Evolutionary conservation across 2,329 filamentous ascomycete genomes (phyloP).

Genomic region (Alternaria panax): DNA sequence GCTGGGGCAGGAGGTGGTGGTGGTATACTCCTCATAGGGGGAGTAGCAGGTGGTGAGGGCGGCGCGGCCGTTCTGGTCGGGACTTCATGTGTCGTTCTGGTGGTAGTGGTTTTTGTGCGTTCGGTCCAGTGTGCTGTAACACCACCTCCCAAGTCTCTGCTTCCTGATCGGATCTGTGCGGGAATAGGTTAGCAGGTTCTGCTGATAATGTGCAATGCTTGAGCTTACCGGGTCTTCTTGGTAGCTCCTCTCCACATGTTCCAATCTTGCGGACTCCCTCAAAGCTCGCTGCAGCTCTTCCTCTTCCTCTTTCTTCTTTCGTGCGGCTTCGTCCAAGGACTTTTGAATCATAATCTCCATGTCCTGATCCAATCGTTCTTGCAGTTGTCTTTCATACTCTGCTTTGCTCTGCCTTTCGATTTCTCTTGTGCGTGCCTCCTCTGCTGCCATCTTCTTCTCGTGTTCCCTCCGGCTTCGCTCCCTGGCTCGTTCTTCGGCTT

Average conservation of each 20-base stretch:
- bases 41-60: constrained; percentile 13
- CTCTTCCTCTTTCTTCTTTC: constrained; percentile 11
- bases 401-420: constrained; percentile 4
- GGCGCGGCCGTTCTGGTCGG: background rate
- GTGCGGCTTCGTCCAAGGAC: constrained; percentile 16
- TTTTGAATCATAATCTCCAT: constrained; percentile 16
- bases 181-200: constrained; percentile 1
- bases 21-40: constrained; percentile 1
- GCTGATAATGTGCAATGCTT: background rate
- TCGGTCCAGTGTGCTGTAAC: constrained; percentile 4
- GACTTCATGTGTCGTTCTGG: background rate
- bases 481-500: background rate
- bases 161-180: constrained; percentile 11
- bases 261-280: constrained; percentile 1
- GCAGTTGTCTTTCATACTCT: constrained; percentile 12
- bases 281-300: constrained; percentile 18
- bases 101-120: constrained; percentile 5
- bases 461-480: background rate
- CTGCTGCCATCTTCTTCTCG: constrained; percentile 5
- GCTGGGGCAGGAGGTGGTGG: constrained; percentile 12
- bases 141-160: background rate
- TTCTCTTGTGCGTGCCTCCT: constrained; percentile 3
- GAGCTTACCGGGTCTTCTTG: constrained; percentile 13
- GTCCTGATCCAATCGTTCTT: constrained; percentile 14
- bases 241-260: constrained; percentile 1